Percentiles rank a stretch among this genome's conserved stretches.
phyloP scores from a whole-genome alignment of 441 rosid genomes.

The Syzygium syzygioides region DNA sequence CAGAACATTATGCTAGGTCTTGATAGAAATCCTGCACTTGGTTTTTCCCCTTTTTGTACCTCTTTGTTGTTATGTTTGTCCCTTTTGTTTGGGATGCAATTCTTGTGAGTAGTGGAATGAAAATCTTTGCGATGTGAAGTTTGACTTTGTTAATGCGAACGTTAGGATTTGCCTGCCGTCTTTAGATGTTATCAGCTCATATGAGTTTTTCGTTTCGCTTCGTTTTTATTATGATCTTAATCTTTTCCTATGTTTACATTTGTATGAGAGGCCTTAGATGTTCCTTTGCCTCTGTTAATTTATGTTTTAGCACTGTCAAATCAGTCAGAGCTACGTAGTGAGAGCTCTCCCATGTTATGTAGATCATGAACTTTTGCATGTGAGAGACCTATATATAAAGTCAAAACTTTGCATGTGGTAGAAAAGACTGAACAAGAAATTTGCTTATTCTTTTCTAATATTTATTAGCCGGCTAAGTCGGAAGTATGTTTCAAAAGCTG shows the following conservation, averaged over 20 bases:
- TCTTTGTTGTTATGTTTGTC: background rate
- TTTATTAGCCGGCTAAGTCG: background rate
- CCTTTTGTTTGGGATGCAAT: background rate
- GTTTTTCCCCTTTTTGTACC: background rate
- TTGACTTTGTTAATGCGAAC: background rate
- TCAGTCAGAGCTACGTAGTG: background rate
- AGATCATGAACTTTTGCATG: background rate
- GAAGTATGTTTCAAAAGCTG: background rate
- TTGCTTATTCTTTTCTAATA: background rate
- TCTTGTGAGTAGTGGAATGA: background rate
- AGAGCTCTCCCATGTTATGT: background rate
- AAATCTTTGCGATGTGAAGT: background rate
- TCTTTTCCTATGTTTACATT: background rate
- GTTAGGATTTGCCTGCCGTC: background rate
- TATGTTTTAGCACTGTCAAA: background rate
- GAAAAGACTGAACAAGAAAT: background rate
- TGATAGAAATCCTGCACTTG: background rate
- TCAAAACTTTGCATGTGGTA: background rate
- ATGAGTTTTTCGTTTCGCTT: background rate
- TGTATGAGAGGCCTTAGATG: background rate
- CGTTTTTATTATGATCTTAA: too few relatives aligned
- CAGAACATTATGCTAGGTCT: background rate
- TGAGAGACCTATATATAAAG: background rate
- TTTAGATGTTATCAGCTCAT: background rate
- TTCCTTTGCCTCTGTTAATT: background rate